Percentiles rank a stretch among this genome's conserved stretches.
Conservation (phyloP, 192 early-diverging fungal species). For the Backusella psychrophila region DNA sequence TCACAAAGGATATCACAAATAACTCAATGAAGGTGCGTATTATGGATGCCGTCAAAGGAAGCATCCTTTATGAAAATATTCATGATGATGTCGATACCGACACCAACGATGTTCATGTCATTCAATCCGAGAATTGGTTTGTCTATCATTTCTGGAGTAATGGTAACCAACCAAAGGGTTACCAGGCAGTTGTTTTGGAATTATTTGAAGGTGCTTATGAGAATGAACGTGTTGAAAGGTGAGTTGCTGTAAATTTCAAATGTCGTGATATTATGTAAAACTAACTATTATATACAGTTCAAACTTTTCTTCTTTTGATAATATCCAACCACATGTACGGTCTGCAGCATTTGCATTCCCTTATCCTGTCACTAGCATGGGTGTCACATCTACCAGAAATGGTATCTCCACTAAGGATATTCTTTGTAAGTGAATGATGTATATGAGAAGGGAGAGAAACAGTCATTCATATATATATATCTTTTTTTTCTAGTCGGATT, state of each 20-base stretch:
- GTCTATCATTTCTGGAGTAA: conserved; percentile 90
- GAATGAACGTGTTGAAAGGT: conserved; percentile 68
- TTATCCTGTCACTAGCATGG: conserved; percentile 72
- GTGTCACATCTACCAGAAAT: conserved; percentile 78
- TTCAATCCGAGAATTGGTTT: conserved; percentile 86
- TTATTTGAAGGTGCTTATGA: conserved; percentile 81
- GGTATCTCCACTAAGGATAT: conserved; percentile 89
- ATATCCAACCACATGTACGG: conserved; percentile 67
- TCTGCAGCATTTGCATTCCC: conserved; percentile 77
- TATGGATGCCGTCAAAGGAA: conserved; percentile 86
- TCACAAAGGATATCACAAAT: conserved; percentile 48
- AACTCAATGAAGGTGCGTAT: conserved; percentile 69
- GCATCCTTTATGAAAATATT: conserved; percentile 67
- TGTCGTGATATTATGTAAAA: no score
- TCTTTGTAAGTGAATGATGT: conserved; percentile 45
- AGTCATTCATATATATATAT: background rate
- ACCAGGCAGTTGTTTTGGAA: conserved; percentile 81
- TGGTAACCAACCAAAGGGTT: conserved; percentile 52
- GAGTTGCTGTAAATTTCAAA: conserved; percentile 4
- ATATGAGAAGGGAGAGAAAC: background rate
- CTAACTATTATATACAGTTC: conserved; percentile 37
- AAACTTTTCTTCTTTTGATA: conserved; percentile 73
- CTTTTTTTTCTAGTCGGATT: conserved; percentile 51
- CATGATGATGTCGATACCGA: conserved; percentile 57
- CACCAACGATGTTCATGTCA: conserved; percentile 57